Percentiles rank a stretch among this genome's conserved stretches.
Evolutionary conservation across 306 rosid species (phyloP).

Genomic region (Cicer yamashitae): DNA sequence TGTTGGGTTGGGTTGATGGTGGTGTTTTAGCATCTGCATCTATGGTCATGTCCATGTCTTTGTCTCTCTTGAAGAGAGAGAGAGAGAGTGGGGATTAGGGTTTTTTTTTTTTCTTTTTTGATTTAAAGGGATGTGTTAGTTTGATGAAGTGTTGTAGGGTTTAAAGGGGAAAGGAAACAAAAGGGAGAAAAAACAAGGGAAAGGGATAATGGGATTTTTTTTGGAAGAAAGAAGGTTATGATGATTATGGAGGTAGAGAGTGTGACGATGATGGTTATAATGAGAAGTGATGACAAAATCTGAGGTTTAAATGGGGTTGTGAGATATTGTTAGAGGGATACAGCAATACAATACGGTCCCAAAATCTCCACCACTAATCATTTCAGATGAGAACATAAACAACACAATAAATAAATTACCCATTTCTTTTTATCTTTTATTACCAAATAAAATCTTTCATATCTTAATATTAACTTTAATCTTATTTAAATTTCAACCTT

Average conservation of each 20-base stretch:
- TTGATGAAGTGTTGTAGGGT: slow-evolving; percentile 26
- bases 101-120: slow-evolving; percentile 41
- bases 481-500: no score
- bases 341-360: slow-evolving; percentile 47
- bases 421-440: no score
- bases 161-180: slow-evolving; percentile 31
- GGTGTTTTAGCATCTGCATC: slow-evolving; percentile 58
- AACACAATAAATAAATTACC: neutral
- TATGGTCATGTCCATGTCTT: slow-evolving; percentile 61
- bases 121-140: slow-evolving; percentile 19
- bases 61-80: slow-evolving; percentile 30
- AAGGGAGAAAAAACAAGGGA: neutral
- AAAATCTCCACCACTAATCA: slow-evolving; percentile 56
- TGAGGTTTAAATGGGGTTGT: slow-evolving; percentile 52
- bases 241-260: slow-evolving; percentile 18
- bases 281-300: slow-evolving; percentile 56
- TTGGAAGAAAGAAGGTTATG: slow-evolving; percentile 38
- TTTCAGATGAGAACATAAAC: slow-evolving; percentile 41
- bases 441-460: no score
- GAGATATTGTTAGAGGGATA: slow-evolving; percentile 44
- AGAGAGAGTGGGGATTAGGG: slow-evolving; percentile 51
- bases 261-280: slow-evolving; percentile 55
- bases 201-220: slow-evolving; percentile 27
- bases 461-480: no score
- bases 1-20: slow-evolving; percentile 51